A percentile compares a stretch with the other conserved stretches of the same genome.
Evolutionary conservation across 495 filamentous ascomycete species (phyloP).

Genomic region (Penicillium maclennaniae): DNA sequence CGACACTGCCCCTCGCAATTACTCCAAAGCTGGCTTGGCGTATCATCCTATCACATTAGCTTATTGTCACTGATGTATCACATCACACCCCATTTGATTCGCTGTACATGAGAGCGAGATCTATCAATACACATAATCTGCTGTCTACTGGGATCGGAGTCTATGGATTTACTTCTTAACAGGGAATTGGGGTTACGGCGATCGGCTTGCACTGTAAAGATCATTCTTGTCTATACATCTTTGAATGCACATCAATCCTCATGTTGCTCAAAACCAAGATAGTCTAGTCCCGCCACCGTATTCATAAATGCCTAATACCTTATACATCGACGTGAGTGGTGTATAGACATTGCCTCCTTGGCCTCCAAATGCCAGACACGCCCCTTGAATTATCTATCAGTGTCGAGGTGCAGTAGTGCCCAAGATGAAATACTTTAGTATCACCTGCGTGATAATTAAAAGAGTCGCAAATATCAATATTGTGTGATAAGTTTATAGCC

Average conservation of each 20-base stretch:
- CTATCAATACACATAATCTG: conserved; percentile 5
- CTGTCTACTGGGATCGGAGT: conserved; percentile 14
- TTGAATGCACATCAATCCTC: conserved; percentile 5
- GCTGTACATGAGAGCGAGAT: conserved; percentile 7
- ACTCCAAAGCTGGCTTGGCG: background rate
- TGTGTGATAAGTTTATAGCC: no score
- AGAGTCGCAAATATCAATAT: no score
- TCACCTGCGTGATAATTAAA: no score
- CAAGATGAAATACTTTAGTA: no score
- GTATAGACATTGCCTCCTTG: no score
- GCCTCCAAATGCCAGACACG: no score
- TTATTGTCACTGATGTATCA: background rate
- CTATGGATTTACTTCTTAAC: background rate
- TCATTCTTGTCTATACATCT: conserved; percentile 8
- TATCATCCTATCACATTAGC: background rate
- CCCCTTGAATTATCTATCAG: no score
- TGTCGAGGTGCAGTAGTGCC: no score
- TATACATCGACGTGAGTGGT: no score
- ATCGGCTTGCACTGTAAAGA: conserved; percentile 9
- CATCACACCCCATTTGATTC: background rate
- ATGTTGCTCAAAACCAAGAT: background rate
- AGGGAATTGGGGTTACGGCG: conserved; percentile 6
- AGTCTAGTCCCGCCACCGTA: background rate
- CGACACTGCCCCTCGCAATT: background rate
- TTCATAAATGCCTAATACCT: no score